Base-by-base conservation (phyloP, 148 eudicot species). In the Nepenthes mirabilis region DNA sequence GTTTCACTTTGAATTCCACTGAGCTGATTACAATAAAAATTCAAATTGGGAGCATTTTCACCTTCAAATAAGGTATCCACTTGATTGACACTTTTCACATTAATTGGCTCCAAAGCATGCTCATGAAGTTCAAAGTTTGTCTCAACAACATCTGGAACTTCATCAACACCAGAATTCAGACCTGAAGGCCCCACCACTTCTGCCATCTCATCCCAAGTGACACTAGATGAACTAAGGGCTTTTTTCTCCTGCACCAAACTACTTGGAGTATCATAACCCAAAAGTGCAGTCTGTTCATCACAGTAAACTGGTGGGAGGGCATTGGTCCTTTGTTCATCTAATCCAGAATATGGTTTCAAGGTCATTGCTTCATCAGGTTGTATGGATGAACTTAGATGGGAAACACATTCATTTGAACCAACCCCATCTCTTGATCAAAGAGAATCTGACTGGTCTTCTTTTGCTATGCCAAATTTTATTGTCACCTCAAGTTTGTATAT, bases 201-300 rank as follows among this genome's bases (percentile, higher is more conserved):
- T 66, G 66, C 47, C 78, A 79, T 87, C 74, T 82, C 90, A 67
- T 86, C 93, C 84, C 90, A 89, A 37, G 87, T 78, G 61, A 75
- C 81, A 72, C 60, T 74, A 63, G 84, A 68, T 66, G 79, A 68
- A 63, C 64, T 69, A 6, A 78, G 70, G 9, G 52, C 69, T 58
- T 61, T 63, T 60, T 67, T 72, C 61, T 82, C 96, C 56, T 33
- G 68, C 52, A 72, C 62, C 43, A 56, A 65, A 65, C 56, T 69
- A 34, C 47, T 52, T 14, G 66, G 65, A 50, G 52, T 62, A 69
- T 75, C 79, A 34, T 67, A 74, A 62, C 54, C 60, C 13, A 52
- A 43, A 60, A 61, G 56, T 53, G 68, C 34, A 65, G 63, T 60
- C 43, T 75, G 74, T 40, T 74, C 83, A 61, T 58, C 61, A 56